phyloP scores from a whole-genome alignment of 441 rosid genomes.

The Biscutella laevigata region DNA sequence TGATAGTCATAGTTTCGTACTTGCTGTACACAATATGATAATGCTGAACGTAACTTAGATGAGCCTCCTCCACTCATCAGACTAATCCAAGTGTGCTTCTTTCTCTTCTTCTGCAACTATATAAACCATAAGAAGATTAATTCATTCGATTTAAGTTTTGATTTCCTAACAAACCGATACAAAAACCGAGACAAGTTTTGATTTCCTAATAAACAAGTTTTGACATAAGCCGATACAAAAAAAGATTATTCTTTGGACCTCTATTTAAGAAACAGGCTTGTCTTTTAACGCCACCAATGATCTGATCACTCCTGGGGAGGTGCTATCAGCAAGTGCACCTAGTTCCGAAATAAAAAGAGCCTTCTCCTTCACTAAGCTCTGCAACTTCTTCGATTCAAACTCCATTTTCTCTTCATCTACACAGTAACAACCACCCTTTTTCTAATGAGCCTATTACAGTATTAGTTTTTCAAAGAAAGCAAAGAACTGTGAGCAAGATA shows the following conservation, averaged over 20 bases:
- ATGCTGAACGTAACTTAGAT: conserved; percentile 48
- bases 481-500: not conserved
- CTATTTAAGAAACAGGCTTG: too few species aligned
- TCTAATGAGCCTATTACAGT: not conserved
- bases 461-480: not conserved
- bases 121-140: conserved; percentile 3
- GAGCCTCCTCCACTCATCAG: conserved; percentile 58
- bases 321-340: conserved; percentile 71
- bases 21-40: conserved; percentile 75
- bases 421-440: conserved; percentile 11
- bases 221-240: too few species aligned
- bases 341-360: conserved; percentile 51
- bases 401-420: conserved; percentile 55
- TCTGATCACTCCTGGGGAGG: conserved; percentile 52
- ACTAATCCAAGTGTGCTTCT: not conserved
- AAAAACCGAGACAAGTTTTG: too few species aligned
- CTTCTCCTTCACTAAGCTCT: conserved; percentile 67
- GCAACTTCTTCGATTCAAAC: conserved; percentile 55
- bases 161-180: too few species aligned
- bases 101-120: conserved; percentile 7
- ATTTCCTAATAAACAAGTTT: too few species aligned
- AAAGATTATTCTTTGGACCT: too few species aligned
- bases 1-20: conserved; percentile 84
- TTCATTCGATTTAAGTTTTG: too few species aligned
- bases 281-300: conserved; percentile 58